Conservation (phyloP, 2,329 filamentous ascomycete genomes). For the Aspergillus piperis region DNA sequence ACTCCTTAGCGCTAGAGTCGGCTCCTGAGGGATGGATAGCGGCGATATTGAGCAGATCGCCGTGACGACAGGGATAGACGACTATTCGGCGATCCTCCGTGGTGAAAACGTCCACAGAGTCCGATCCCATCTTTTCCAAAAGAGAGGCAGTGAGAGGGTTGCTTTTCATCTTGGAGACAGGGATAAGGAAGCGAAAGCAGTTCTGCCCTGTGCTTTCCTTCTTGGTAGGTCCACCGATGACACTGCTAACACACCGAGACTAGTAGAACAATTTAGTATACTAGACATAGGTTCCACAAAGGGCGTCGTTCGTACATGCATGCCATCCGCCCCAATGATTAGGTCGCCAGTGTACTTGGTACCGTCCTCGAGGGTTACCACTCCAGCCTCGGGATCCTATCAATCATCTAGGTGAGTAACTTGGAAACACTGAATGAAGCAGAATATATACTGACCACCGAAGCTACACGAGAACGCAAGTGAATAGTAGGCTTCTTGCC, state of each 20-base stretch:
- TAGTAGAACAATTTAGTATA: neutral
- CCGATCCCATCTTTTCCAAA: slow-evolving; percentile 22
- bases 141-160: slow-evolving; percentile 35
- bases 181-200: slow-evolving; percentile 43
- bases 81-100: slow-evolving; percentile 24
- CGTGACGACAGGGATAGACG: slow-evolving; percentile 27
- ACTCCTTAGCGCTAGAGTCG: neutral
- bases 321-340: slow-evolving; percentile 45
- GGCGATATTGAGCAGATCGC: slow-evolving; percentile 18
- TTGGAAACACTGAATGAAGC: neutral
- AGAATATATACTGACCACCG: slow-evolving; percentile 25
- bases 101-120: slow-evolving; percentile 18
- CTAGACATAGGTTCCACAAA: neutral
- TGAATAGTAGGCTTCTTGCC: slow-evolving; percentile 24
- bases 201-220: slow-evolving; percentile 31
- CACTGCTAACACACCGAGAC: slow-evolving; percentile 29
- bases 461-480: slow-evolving; percentile 16
- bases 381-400: slow-evolving; percentile 26
- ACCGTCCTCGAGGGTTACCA: slow-evolving; percentile 33
- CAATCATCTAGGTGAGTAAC: neutral
- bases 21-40: slow-evolving; percentile 14
- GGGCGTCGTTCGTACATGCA: slow-evolving; percentile 26
- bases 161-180: slow-evolving; percentile 28
- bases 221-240: slow-evolving; percentile 16
- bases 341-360: slow-evolving; percentile 36